Conservation (phyloP, 352 stramenopile genomes). For the Phytophthora boehmeriae region DNA sequence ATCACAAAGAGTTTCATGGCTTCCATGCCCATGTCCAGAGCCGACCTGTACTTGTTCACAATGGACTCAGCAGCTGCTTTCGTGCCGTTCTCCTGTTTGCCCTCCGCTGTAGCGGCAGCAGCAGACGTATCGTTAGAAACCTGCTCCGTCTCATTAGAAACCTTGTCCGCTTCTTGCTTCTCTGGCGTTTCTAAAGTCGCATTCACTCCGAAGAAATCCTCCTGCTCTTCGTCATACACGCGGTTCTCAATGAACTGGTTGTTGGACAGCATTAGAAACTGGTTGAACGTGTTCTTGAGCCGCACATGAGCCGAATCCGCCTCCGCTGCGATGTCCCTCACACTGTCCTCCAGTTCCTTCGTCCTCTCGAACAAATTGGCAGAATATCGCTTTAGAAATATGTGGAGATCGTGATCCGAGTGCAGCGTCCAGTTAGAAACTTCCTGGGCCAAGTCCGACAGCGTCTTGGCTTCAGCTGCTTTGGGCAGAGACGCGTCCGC, state of each 20-base stretch:
- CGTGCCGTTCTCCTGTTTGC: conserved; percentile 22
- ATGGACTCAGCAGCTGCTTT: conserved; percentile 56
- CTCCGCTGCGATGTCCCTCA: conserved; percentile 72
- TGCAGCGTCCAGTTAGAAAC: conserved; percentile 74
- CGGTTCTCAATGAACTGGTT: conserved; percentile 92
- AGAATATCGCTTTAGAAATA: conserved; percentile 76
- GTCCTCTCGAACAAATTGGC: conserved; percentile 68
- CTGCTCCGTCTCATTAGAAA: background rate
- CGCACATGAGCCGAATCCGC: conserved; percentile 75
- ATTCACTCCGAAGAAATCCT: conserved; percentile 60
- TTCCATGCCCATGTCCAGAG: conserved; percentile 78
- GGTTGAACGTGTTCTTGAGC: conserved; percentile 85
- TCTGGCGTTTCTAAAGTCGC: background rate
- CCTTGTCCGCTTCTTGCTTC: conserved; percentile 8
- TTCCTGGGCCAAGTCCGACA: conserved; percentile 49
- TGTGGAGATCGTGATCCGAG: conserved; percentile 72
- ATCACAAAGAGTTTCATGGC: conserved; percentile 88
- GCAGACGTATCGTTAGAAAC: background rate
- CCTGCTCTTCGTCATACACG: conserved; percentile 89
- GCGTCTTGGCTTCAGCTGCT: conserved; percentile 39
- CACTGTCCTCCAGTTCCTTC: conserved; percentile 71
- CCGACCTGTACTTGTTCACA: conserved; percentile 75
- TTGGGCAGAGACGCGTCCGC: conserved; percentile 5
- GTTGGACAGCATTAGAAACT: conserved; percentile 88
- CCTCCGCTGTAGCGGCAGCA: conserved; percentile 10